Conservation (phyloP, 148 eudicot species). For the Persicaria maculosa region DNA sequence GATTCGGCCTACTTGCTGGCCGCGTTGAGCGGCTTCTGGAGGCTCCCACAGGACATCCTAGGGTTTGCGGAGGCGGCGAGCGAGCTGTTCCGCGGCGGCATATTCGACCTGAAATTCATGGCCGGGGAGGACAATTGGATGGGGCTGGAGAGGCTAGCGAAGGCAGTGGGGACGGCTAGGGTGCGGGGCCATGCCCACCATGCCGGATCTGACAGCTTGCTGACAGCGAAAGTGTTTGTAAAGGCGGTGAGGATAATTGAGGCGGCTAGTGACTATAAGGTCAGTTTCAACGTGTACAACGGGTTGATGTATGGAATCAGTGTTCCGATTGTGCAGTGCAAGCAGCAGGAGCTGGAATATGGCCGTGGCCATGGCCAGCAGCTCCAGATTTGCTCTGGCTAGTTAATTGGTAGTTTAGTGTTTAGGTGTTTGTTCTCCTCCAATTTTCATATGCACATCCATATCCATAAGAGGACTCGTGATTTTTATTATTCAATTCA, state of each 20-base stretch:
- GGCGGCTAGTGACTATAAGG: no score
- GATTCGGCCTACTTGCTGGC: slow-evolving; percentile 9
- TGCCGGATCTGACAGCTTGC: slow-evolving; percentile 12
- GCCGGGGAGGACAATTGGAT: not conserved
- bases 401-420: no score
- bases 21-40: slow-evolving; percentile 1
- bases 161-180: not conserved
- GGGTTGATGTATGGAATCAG: no score
- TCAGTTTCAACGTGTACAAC: no score
- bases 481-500: no score
- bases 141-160: slow-evolving; percentile 2
- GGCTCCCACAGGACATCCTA: not conserved
- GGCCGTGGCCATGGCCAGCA: no score
- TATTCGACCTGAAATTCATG: not conserved
- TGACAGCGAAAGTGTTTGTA: not conserved
- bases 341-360: no score
- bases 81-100: not conserved
- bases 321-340: no score
- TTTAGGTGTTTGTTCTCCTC: no score
- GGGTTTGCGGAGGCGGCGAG: not conserved
- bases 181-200: not conserved
- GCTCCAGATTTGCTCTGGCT: no score
- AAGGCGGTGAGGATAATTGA: not conserved
- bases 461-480: no score
- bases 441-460: no score